Conservation (phyloP, 2,329 filamentous ascomycete genomes). For the Hawksworthiomyces lignivorus region DNA sequence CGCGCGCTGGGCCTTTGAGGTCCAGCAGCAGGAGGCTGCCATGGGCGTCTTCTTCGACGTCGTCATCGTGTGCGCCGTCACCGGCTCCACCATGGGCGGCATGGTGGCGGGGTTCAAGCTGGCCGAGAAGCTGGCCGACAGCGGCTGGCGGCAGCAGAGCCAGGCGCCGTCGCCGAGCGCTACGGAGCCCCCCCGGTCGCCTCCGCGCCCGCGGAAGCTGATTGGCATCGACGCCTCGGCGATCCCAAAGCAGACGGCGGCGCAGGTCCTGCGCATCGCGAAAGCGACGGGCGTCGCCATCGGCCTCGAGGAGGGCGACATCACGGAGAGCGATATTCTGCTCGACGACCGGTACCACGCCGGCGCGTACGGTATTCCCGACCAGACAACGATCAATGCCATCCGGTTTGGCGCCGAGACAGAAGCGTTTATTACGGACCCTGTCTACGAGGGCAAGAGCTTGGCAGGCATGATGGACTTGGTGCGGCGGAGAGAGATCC, state of each 20-base stretch:
- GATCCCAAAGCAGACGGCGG: slow-evolving; percentile 52
- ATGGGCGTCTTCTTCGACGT: slow-evolving; percentile 59
- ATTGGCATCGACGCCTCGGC: slow-evolving; percentile 62
- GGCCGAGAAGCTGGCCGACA: slow-evolving; percentile 43
- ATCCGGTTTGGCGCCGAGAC: slow-evolving; percentile 61
- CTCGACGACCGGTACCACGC: slow-evolving; percentile 60
- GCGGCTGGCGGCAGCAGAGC: too few species aligned
- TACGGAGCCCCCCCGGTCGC: slow-evolving; percentile 2
- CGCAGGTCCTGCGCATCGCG: slow-evolving; percentile 60
- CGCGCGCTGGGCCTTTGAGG: slow-evolving; percentile 63
- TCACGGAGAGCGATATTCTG: slow-evolving; percentile 54
- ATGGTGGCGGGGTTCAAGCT: slow-evolving; percentile 68
- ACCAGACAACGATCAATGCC: slow-evolving; percentile 56
- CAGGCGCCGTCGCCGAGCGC: too few species aligned
- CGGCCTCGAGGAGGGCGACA: slow-evolving; percentile 50
- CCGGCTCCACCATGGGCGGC: slow-evolving; percentile 62
- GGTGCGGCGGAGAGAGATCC: slow-evolving; percentile 54
- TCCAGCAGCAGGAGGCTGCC: slow-evolving; percentile 53
- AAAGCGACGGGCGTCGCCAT: slow-evolving; percentile 55
- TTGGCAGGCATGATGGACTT: slow-evolving; percentile 64
- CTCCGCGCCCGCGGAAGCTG: slow-evolving; percentile 41
- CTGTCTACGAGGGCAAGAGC: slow-evolving; percentile 70
- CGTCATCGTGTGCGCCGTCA: slow-evolving; percentile 62
- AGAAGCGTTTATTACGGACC: slow-evolving; percentile 68
- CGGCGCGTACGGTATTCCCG: slow-evolving; percentile 60